Evolutionary conservation across 257 asterid genomes (phyloP), one percentile per base, ranked within the genome.

Genomic region (Leonotis leonurus): DNA sequence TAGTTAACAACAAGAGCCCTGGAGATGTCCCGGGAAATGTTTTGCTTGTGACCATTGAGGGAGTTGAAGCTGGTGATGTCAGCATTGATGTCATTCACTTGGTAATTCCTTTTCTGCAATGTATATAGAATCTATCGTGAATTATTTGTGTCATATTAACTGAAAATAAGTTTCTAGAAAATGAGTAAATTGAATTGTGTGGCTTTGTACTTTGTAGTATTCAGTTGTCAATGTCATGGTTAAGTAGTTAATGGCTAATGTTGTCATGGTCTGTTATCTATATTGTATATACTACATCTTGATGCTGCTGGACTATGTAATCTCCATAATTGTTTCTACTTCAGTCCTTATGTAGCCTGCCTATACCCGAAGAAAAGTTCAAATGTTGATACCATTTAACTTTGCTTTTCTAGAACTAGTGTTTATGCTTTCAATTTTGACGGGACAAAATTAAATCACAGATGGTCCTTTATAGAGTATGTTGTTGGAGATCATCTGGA

Each of bases 1-100:
- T 89, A 56, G 94, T 86, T 49, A 83, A 89, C 69, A 83, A 84
- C 72, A 89, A 81, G 76, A 78, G 86, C 64, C 90, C 95, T 3
- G 95, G 91, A 41, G 95, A 89, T 75, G 86, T 78, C 56, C 94
- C 91, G 1, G 88, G 97, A 35, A 89, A 89, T 70, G 97, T 86
- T 52, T 75, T 89, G 80, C 85, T 89, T 58, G 95, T 84, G 37
- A 79, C 94, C 14, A 85, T 89, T 18, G 95, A 84, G 80, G 97
- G 95, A 20, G 89, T 86, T 64, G 95, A 84, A 75, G 93, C 96
- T 60, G 81, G 79, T 63, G 95, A 89, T 74, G 87, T 89, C 61
- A 86, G 93, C 84, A 89, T 86, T 65, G 93, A 89, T 72, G 93
- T 89, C 57, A 86, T 89, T 68, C 96, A 86, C 77, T 77, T 89